These are phyloP conservation scores for Cystofilobasidium capitatum DNA, from an alignment of 768 basidiomycete species.

Conservation along the genomic window DNA sequence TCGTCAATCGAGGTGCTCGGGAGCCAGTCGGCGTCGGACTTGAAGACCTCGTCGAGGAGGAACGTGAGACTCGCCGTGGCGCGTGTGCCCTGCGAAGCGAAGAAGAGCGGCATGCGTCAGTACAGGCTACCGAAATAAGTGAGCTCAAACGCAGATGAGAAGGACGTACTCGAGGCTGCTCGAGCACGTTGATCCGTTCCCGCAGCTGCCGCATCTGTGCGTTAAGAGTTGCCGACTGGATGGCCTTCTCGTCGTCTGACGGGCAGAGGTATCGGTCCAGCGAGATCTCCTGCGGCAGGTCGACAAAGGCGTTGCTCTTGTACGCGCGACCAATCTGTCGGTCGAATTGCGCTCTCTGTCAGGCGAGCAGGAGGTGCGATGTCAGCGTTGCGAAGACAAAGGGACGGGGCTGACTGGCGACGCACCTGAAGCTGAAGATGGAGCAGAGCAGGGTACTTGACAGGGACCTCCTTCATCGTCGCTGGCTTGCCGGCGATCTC, in stretches of 20 bases:
- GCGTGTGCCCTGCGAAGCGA: not conserved
- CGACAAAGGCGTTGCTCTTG: conserved; percentile 93
- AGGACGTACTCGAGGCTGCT: conserved; percentile 32
- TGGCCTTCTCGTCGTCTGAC: conserved; percentile 61
- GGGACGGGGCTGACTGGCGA: not conserved
- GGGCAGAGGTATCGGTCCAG: conserved; percentile 86
- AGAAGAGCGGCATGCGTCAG: not conserved
- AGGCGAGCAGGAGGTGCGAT: not conserved
- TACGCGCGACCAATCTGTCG: conserved; percentile 79
- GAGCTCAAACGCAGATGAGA: not conserved
- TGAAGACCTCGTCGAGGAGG: conserved; percentile 52
- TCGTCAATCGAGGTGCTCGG: conserved; percentile 44
- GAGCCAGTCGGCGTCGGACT: conserved; percentile 23
- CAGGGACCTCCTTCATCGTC: conserved; percentile 67
- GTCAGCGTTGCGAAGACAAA: not conserved
- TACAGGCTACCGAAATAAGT: not conserved
- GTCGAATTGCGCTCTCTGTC: conserved; percentile 53
- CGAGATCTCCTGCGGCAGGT: conserved; percentile 72
- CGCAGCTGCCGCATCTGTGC: conserved; percentile 54
- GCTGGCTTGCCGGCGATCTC: conserved; percentile 81
- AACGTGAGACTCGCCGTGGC: conserved; percentile 49
- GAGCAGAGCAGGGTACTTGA: conserved; percentile 77
- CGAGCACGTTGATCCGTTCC: conserved; percentile 58
- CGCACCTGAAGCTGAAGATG: conserved; percentile 91
- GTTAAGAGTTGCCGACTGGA: conserved; percentile 60